Evolutionary conservation across 2,329 filamentous ascomycete genomes (phyloP), one percentile per base, ranked within the genome.

Genomic region (Penicillium griseofulvum): DNA sequence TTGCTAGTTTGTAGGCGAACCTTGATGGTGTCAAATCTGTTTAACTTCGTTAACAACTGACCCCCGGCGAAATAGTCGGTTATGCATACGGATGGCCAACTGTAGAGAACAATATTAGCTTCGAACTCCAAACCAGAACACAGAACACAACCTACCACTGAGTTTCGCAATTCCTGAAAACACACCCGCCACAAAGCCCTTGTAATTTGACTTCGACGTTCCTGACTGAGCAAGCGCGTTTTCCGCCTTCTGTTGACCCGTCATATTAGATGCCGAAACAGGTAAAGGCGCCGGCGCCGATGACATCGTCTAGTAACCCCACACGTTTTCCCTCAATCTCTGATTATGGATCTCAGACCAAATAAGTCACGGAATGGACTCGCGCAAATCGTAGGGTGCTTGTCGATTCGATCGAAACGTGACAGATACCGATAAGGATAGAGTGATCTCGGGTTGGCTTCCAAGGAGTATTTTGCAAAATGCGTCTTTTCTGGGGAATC

Each of bases 171-270:
- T 88, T 24, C 94, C 94, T 36, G 90, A 96, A 71, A 97, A 97
- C 7, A 97, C 86, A n/a, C 94, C 94, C 0, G 90, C 94, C 28
- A 97, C 90, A 71, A 97, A 99, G n/a, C 93, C 94, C 68, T 90
- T 92, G 80, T 97, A 97, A 71, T 89, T 87, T 63, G 68, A 72
- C 57, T 68, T 73, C 5, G 60, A 58, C 16, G 54, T 56, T 34
- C 42, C 52, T 33, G 39, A 46, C 49, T 22, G 47, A 5, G 58
- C 52, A 37, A 64, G 55, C 31, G 61, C 54, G 24, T 17, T 52
- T 28, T 43, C 44, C 50, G 45, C 54, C 37, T 45, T 54, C 50
- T 47, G 52, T 39, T 52, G 49, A 34, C 56, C 44, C 17, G 50
- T 45, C 53, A 56, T 49, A 10, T 53, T 36, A 31, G 34, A 46